Evolutionary conservation across 129 eudicot genomes (phyloP).

Genomic region (Centaurea solstitialis): DNA sequence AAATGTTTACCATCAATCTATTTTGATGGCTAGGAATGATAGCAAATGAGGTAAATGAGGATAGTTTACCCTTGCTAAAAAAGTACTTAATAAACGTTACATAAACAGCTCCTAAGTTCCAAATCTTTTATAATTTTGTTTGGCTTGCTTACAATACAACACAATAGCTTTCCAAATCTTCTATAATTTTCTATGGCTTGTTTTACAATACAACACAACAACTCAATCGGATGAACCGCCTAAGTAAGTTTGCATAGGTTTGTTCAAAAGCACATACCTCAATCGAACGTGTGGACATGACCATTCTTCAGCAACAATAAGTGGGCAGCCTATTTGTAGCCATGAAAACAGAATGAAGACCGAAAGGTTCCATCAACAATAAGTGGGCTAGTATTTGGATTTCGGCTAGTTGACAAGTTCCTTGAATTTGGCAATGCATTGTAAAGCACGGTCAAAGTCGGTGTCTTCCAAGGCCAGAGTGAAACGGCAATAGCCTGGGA

Average conservation of each 20-base stretch:
- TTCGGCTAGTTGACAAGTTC: slow-evolving; percentile 36
- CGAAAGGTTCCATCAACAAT: not conserved
- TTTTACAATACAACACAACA: not conserved
- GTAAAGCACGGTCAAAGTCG: slow-evolving; percentile 72
- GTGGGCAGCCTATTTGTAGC: not conserved
- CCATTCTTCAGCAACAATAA: not conserved
- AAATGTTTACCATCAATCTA: no score
- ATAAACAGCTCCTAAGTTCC: not conserved
- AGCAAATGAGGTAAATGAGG: no score
- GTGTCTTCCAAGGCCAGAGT: slow-evolving; percentile 73
- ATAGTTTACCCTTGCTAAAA: no score
- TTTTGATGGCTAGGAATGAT: no score
- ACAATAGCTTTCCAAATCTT: not conserved
- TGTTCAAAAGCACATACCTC: not conserved
- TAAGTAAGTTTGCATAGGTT: not conserved
- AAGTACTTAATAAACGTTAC: not conserved
- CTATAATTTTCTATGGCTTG: not conserved
- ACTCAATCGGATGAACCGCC: not conserved
- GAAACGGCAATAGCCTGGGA: slow-evolving; percentile 90
- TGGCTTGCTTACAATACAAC: no score
- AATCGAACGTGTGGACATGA: not conserved
- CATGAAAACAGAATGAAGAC: not conserved
- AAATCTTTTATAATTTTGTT: not conserved
- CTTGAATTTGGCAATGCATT: slow-evolving; percentile 62
- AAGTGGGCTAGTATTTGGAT: not conserved